Percentiles rank a stretch among this genome's conserved stretches.
phyloP scores from a whole-genome alignment of 495 filamentous ascomycete genomes.

The Geopyxis carbonaria region DNA sequence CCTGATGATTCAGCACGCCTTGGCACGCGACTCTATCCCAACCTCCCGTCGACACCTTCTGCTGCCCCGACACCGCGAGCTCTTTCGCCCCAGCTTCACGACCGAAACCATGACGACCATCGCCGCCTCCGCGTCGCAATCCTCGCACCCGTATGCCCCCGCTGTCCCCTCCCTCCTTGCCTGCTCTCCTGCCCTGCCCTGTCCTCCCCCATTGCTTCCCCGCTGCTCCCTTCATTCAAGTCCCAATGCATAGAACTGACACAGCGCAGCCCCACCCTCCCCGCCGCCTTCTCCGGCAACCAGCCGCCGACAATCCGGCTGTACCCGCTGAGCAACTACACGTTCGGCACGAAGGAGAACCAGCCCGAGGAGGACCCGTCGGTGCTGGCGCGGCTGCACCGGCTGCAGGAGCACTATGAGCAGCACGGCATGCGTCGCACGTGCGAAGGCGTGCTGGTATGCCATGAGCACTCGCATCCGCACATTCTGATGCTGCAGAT shows the following conservation, averaged over 20 bases:
- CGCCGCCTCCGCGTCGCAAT: conserved; percentile 49
- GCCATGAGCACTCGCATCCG: conserved; percentile 96
- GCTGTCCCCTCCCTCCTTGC: too few relatives aligned
- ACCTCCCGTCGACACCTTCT: conserved; percentile 2
- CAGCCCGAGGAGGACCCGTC: conserved; percentile 96
- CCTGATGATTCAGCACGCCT: too few relatives aligned
- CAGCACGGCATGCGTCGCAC: conserved; percentile 89
- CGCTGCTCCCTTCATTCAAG: background rate
- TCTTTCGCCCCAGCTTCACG: conserved; percentile 2
- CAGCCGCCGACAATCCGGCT: conserved; percentile 84
- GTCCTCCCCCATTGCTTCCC: conserved; percentile 1
- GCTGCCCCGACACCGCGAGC: background rate
- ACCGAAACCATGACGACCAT: conserved; percentile 61
- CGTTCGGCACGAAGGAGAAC: conserved; percentile 92
- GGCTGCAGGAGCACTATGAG: conserved; percentile 85
- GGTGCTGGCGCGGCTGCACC: conserved; percentile 75
- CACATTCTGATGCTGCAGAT: conserved; percentile 98
- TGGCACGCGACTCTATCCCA: too few relatives aligned
- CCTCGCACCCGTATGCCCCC: conserved; percentile 42
- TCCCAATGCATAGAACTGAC: background rate
- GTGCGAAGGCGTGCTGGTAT: conserved; percentile 89
- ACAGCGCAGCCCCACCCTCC: conserved; percentile 46
- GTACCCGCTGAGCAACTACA: conserved; percentile 94
- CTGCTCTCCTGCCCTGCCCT: too few relatives aligned
- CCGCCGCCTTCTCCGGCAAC: conserved; percentile 67